Percentiles rank a stretch among this genome's conserved stretches.
Evolutionary conservation across 169 alveolate genomes (phyloP).

Genomic region (Ichthyophthirius multifiliis): DNA sequence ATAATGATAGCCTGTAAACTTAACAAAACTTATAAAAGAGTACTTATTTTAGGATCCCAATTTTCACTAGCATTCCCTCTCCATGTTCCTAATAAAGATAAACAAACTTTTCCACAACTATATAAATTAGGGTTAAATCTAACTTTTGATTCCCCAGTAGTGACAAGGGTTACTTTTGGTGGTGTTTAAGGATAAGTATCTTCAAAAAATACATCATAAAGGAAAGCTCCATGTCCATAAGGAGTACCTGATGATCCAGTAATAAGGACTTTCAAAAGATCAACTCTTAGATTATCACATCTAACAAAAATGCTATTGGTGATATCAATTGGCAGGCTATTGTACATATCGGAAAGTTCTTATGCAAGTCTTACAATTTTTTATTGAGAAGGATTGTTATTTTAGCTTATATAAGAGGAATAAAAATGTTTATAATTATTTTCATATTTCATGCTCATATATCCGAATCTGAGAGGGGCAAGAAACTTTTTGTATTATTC

Average conservation of each 20-base stretch:
- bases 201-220: conserved; percentile 83
- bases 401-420: background rate
- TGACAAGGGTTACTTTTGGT: conserved; percentile 81
- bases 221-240: conserved; percentile 89
- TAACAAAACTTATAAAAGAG: conserved; percentile 84
- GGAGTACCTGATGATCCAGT: conserved; percentile 91
- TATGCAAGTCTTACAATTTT: conserved; percentile 83
- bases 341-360: conserved; percentile 83
- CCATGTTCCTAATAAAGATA: conserved; percentile 90
- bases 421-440: conserved; percentile 36
- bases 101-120: conserved; percentile 88
- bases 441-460: background rate
- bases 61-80: conserved; percentile 87
- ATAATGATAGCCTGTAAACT: conserved; percentile 86
- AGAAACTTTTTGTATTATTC: no score
- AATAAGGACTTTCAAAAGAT: conserved; percentile 82
- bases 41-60: conserved; percentile 88
- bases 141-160: conserved; percentile 86
- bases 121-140: conserved; percentile 92
- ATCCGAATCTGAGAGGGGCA: no score
- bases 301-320: conserved; percentile 86
- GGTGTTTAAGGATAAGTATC: conserved; percentile 83
- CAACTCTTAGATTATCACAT: conserved; percentile 84
- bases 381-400: conserved; percentile 52
- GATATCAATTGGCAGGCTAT: conserved; percentile 74